Evolutionary conservation across 768 basidiomycete genomes (phyloP).

Genomic region (Gloeophyllum trabeum): DNA sequence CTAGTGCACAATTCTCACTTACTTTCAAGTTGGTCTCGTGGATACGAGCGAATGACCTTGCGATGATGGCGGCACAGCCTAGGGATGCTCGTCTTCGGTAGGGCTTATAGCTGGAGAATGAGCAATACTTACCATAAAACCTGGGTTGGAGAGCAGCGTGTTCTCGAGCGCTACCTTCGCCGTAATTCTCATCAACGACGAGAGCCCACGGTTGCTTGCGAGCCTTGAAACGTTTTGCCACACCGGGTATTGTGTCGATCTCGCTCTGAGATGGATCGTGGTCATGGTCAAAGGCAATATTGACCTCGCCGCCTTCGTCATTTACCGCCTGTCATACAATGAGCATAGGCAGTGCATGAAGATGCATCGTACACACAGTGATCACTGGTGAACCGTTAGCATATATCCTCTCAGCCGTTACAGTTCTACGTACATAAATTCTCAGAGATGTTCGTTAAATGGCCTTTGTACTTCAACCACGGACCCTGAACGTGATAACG

Average conservation of each 20-base stretch:
- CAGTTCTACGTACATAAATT: slow-evolving; percentile 61
- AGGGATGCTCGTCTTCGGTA: slow-evolving; percentile 1
- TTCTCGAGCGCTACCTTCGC: slow-evolving; percentile 95
- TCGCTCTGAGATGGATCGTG: slow-evolving; percentile 27
- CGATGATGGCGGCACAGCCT: slow-evolving; percentile 84
- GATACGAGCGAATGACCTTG: slow-evolving; percentile 93
- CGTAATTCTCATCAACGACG: slow-evolving; percentile 94
- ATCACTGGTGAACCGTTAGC: slow-evolving; percentile 54
- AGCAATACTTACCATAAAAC: slow-evolving; percentile 56
- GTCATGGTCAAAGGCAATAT: slow-evolving; percentile 78
- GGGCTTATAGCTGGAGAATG: background rate
- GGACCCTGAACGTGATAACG: slow-evolving; percentile 49
- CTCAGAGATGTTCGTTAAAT: slow-evolving; percentile 92
- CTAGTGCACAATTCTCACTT: slow-evolving; percentile 6
- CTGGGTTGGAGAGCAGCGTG: slow-evolving; percentile 96
- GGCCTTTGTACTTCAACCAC: slow-evolving; percentile 98
- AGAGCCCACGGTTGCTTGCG: slow-evolving; percentile 85
- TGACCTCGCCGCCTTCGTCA: slow-evolving; percentile 90
- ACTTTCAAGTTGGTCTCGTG: slow-evolving; percentile 97
- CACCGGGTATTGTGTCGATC: slow-evolving; percentile 77
- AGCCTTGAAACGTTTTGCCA: slow-evolving; percentile 84
- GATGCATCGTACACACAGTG: slow-evolving; percentile 37
- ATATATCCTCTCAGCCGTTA: slow-evolving; percentile 92
- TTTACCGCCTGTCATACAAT: slow-evolving; percentile 60
- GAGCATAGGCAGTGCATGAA: background rate